Percentiles rank a stretch among this genome's conserved stretches.
Conservation (phyloP, 2,329 filamentous ascomycete genomes). For the Phyllosticta citriasiana region DNA sequence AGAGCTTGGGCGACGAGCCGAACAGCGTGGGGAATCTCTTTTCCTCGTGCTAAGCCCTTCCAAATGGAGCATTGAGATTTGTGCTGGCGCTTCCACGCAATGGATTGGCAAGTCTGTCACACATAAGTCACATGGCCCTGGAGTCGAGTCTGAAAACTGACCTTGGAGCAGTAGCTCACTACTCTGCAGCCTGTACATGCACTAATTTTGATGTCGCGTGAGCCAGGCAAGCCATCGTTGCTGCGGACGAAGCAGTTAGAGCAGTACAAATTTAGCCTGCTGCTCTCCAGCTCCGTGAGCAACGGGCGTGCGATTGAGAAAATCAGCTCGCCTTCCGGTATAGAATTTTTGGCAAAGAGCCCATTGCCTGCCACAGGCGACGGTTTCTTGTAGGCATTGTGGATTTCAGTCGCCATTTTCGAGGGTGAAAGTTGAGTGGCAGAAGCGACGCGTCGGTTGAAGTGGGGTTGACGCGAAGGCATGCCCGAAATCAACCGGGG, state of each 20-base stretch:
- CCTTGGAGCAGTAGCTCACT: conserved; percentile 51
- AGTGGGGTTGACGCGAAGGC: conserved; percentile 5
- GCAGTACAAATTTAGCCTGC: too few species aligned
- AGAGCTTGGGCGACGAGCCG: conserved; percentile 47
- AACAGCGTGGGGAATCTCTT: conserved; percentile 43
- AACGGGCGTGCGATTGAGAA: conserved; percentile 42
- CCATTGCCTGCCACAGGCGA: conserved; percentile 37
- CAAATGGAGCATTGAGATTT: conserved; percentile 46
- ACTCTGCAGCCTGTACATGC: conserved; percentile 48
- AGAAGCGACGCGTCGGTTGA: background rate
- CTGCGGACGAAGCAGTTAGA: conserved; percentile 44
- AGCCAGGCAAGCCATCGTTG: conserved; percentile 21
- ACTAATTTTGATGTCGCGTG: conserved; percentile 29
- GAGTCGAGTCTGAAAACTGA: conserved; percentile 21
- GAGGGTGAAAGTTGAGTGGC: background rate
- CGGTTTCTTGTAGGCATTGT: conserved; percentile 11
- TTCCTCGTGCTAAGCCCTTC: conserved; percentile 13
- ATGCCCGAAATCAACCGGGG: background rate
- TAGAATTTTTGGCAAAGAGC: conserved; percentile 42
- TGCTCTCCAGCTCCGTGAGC: conserved; percentile 43
- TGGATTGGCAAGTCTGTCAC: conserved; percentile 46
- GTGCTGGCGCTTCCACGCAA: conserved; percentile 50
- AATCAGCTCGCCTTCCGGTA: conserved; percentile 40
- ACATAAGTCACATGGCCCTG: background rate
- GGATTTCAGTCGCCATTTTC: background rate